phyloP scores from a whole-genome alignment of 148 eudicot genomes.

The Arctostaphylos glauca region DNA sequence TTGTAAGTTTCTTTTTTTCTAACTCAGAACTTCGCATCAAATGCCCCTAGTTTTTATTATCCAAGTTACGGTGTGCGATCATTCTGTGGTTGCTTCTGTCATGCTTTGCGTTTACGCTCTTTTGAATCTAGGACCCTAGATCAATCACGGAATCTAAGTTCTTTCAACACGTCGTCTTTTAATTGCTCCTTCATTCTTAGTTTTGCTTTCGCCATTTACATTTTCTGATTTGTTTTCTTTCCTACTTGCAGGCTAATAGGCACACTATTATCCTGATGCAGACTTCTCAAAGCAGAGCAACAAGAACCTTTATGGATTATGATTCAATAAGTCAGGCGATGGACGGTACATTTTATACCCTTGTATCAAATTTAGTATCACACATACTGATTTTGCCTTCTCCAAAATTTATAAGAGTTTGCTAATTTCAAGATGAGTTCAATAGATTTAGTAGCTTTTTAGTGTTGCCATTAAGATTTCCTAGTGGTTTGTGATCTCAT shows the following conservation, averaged over 20 bases:
- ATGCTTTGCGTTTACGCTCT: neutral
- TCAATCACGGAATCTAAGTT: neutral
- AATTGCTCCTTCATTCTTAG: neutral
- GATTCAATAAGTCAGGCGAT: conserved; percentile 80
- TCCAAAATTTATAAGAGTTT: neutral
- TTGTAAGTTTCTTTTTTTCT: too few species aligned
- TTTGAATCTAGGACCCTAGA: neutral
- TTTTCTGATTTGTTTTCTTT: neutral
- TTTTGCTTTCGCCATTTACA: neutral
- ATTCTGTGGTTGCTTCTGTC: neutral
- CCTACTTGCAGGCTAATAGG: conserved; percentile 63
- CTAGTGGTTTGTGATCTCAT: neutral
- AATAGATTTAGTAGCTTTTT: too few species aligned
- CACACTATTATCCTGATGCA: conserved; percentile 96
- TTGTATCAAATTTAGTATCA: neutral
- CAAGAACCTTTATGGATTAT: conserved; percentile 92
- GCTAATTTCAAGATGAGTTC: neutral
- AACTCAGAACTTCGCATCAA: too few species aligned
- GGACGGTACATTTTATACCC: conserved; percentile 52
- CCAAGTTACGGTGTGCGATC: neutral
- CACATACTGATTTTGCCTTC: neutral
- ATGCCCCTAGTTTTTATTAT: too few species aligned
- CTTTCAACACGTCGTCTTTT: neutral
- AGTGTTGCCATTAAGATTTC: neutral
- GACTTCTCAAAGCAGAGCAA: conserved; percentile 66